Evolutionary conservation across 768 basidiomycete genomes (phyloP).

Genomic region (Tylopilus subfusipes): DNA sequence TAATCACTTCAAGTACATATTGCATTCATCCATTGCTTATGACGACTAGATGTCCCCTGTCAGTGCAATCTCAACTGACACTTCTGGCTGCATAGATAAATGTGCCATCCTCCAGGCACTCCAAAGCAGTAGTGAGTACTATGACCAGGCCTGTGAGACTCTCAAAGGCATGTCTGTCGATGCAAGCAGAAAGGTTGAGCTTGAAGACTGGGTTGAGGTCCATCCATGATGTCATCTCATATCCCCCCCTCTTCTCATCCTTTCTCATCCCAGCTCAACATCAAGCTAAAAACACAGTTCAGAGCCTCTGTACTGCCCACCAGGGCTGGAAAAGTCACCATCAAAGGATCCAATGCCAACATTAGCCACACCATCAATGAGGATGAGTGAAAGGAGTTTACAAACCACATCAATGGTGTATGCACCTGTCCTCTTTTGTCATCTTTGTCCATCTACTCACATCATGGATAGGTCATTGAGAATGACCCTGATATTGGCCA

Average conservation of each 20-base stretch:
- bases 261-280: constrained; percentile 58
- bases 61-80: too few relatives aligned
- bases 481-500: constrained; percentile 92
- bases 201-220: constrained; percentile 99
- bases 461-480: too few relatives aligned
- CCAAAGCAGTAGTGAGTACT: too few relatives aligned
- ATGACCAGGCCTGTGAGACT: constrained; percentile 85
- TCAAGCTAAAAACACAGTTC: constrained; percentile 62
- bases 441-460: constrained; percentile 1
- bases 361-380: constrained; percentile 97
- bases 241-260: constrained; percentile 11
- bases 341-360: too few relatives aligned
- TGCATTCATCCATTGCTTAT: too few relatives aligned
- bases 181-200: constrained; percentile 91
- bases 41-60: too few relatives aligned
- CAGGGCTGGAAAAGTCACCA: constrained; percentile 86
- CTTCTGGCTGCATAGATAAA: too few relatives aligned
- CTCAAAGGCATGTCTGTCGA: constrained; percentile 90
- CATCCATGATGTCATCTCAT: constrained; percentile 28
- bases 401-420: constrained; percentile 94
- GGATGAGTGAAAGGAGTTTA: constrained; percentile 92
- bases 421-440: constrained; percentile 27
- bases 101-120: constrained; percentile 72
- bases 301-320: constrained; percentile 48
- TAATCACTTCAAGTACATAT: too few relatives aligned